phyloP scores from a whole-genome alignment of 331 rosid species.

The Stylosanthes scabra region DNA sequence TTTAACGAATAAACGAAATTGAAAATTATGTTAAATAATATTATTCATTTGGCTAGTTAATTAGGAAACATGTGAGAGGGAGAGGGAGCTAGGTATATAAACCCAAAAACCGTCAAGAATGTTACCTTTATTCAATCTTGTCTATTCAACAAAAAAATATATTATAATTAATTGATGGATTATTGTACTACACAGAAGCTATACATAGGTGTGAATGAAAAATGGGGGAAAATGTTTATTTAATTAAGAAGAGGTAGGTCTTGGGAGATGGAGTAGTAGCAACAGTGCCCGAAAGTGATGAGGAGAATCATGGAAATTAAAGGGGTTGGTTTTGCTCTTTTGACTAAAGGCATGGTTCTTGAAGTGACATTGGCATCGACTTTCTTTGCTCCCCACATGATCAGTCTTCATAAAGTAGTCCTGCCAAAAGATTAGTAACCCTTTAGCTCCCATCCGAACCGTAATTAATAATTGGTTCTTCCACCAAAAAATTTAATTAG shows the following conservation, averaged over 20 bases:
- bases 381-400: conserved; percentile 42
- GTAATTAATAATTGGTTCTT: conserved; percentile 28
- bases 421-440: conserved; percentile 40
- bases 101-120: not conserved
- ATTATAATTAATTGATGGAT: no score
- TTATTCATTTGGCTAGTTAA: not conserved
- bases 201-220: not conserved
- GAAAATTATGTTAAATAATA: not conserved
- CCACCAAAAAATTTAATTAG: conserved; percentile 42
- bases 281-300: conserved; percentile 15
- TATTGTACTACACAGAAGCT: not conserved
- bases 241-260: not conserved
- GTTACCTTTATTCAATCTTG: not conserved
- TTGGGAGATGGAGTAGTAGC: not conserved
- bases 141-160: no score
- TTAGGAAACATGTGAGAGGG: not conserved
- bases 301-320: conserved; percentile 24
- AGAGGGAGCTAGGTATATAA: not conserved
- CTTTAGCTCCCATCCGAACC: conserved; percentile 37
- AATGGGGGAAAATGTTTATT: not conserved
- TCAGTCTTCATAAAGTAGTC: conserved; percentile 38
- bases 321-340: conserved; percentile 29
- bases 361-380: conserved; percentile 23
- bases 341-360: conserved; percentile 22
- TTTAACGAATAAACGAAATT: not conserved